Conservation (phyloP, 2,329 filamentous ascomycete species). For the Pseudogymnoascus verrucosus region DNA sequence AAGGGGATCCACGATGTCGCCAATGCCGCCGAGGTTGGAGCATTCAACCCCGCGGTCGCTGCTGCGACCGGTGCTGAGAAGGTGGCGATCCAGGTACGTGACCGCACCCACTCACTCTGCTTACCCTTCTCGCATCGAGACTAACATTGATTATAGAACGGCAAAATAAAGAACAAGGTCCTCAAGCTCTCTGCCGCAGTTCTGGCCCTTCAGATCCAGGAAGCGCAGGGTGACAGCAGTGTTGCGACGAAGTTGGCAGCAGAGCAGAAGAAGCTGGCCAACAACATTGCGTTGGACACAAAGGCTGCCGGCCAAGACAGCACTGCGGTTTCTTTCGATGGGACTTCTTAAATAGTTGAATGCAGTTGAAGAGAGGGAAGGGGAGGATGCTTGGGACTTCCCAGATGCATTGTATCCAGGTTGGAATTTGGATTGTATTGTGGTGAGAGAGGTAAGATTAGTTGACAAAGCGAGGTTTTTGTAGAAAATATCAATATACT, state of each 20-base stretch:
- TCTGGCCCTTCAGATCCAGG: slow-evolving; percentile 41
- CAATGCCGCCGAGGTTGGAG: slow-evolving; percentile 43
- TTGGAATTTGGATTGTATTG: neutral
- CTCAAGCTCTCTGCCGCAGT: slow-evolving; percentile 47
- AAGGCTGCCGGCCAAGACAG: slow-evolving; percentile 39
- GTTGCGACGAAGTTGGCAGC: slow-evolving; percentile 36
- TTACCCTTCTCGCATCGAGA: neutral
- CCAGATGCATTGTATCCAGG: neutral
- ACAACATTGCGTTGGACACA: slow-evolving; percentile 43
- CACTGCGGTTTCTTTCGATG: slow-evolving; percentile 32
- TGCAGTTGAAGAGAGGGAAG: neutral
- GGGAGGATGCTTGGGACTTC: neutral
- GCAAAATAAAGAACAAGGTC: slow-evolving; percentile 55
- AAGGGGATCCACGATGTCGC: slow-evolving; percentile 43
- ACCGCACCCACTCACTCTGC: neutral
- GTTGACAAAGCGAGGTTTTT: neutral
- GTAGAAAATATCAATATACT: neutral
- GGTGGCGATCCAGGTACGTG: slow-evolving; percentile 38
- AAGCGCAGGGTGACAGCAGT: slow-evolving; percentile 40
- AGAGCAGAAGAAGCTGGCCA: slow-evolving; percentile 45
- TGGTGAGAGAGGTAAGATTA: neutral
- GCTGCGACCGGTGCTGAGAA: slow-evolving; percentile 35
- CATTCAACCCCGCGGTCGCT: slow-evolving; percentile 47
- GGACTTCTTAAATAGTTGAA: slow-evolving; percentile 12
- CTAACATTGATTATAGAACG: slow-evolving; percentile 28